A percentile compares a stretch with the other conserved stretches of the same genome.
Conservation (phyloP, 2,329 filamentous ascomycete species). For the Aspergillus clavatus region DNA sequence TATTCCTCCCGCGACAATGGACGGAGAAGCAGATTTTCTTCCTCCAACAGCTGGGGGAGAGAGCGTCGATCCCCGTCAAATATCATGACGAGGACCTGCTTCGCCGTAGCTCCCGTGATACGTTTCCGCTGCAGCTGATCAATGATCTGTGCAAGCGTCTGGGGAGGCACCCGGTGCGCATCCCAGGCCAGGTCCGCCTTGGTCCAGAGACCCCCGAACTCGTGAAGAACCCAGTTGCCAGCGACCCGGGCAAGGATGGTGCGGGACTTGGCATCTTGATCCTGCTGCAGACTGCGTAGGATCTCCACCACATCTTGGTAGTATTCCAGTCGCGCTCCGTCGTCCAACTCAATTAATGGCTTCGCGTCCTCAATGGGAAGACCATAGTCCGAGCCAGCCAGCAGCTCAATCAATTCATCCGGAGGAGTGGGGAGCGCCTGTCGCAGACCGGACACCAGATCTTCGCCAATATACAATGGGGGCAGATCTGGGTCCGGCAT, state of each 20-base stretch:
- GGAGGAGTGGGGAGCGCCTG: conserved; percentile 65
- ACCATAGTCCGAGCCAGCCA: conserved; percentile 58
- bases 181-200: conserved; percentile 49
- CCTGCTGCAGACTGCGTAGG: conserved; percentile 26
- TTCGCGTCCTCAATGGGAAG: conserved; percentile 78
- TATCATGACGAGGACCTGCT: conserved; percentile 53
- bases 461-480: conserved; percentile 68
- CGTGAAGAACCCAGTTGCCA: conserved; percentile 70
- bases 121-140: conserved; percentile 39
- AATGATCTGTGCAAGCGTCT: conserved; percentile 44
- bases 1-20: conserved; percentile 56
- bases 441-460: conserved; percentile 62
- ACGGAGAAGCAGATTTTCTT: conserved; percentile 52
- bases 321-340: conserved; percentile 75
- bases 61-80: conserved; percentile 49
- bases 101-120: conserved; percentile 55
- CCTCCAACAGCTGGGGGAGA: conserved; percentile 51
- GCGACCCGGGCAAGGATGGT: conserved; percentile 45
- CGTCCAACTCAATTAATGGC: conserved; percentile 70
- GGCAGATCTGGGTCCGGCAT: conserved; percentile 94
- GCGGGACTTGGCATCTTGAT: conserved; percentile 22
- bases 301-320: conserved; percentile 51
- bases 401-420: conserved; percentile 61
- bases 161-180: conserved; percentile 36
- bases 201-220: conserved; percentile 60